These are phyloP conservation scores for Leishmania braziliensis DNA, from an alignment of 208 protist genomes.

Conservation along the genomic window DNA sequence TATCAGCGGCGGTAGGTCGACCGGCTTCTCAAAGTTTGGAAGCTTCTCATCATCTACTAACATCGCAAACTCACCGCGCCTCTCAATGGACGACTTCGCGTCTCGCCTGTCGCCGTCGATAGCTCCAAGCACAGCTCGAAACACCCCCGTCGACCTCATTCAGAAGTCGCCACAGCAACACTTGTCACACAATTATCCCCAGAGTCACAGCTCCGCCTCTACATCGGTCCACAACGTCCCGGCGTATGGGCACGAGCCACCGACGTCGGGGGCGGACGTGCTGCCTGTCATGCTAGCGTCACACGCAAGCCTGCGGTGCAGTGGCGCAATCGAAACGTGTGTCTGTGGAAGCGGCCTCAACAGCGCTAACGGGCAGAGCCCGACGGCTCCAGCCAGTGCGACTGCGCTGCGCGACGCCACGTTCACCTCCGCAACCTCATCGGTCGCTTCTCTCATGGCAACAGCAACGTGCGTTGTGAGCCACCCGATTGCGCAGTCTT, in stretches of 20 bases:
- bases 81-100: background rate
- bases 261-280: constrained; percentile 6
- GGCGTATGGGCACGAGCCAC: background rate
- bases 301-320: background rate
- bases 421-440: constrained; percentile 11
- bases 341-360: background rate
- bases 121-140: background rate
- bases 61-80: too few relatives aligned
- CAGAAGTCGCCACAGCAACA: background rate
- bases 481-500: constrained; percentile 10
- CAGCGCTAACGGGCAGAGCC: background rate
- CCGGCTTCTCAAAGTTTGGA: background rate
- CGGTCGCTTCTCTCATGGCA: constrained; percentile 3
- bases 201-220: background rate
- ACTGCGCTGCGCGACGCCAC: background rate
- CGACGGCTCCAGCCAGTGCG: background rate
- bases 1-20: background rate
- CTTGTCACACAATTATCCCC: background rate
- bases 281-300: constrained; percentile 12
- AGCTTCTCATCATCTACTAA: background rate
- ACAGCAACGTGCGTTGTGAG: constrained; percentile 15
- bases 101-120: background rate
- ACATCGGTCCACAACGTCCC: constrained; percentile 4
- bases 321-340: background rate
- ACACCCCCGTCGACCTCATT: background rate